Percentiles rank a stretch among this genome's conserved stretches.
Evolutionary conservation across 2,329 filamentous ascomycete species (phyloP).

Genomic region (Pestalotiopsis sp.): DNA sequence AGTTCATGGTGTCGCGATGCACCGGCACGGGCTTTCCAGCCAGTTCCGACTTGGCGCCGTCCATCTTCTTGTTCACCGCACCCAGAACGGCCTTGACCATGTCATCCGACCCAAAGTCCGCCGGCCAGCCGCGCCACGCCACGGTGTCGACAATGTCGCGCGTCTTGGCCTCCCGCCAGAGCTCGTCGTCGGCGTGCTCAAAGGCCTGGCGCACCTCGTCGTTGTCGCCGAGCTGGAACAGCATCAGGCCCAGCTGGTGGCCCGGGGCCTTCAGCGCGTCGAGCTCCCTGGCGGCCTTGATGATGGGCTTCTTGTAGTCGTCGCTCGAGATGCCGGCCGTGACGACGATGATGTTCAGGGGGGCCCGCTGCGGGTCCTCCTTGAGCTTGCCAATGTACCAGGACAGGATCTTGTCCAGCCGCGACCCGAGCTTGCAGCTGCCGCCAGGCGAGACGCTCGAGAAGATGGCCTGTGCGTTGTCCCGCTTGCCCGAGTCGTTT

Average conservation of each 20-base stretch:
- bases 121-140: constrained; percentile 50
- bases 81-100: constrained; percentile 70
- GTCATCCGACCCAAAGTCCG: constrained; percentile 57
- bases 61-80: constrained; percentile 44
- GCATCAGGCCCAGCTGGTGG: constrained; percentile 75
- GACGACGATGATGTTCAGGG: constrained; percentile 76
- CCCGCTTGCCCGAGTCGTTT: constrained; percentile 22
- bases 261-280: constrained; percentile 61
- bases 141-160: constrained; percentile 77
- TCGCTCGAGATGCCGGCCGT: constrained; percentile 71
- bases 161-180: constrained; percentile 51
- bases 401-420: constrained; percentile 15
- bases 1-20: constrained; percentile 22
- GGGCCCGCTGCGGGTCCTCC: constrained; percentile 28
- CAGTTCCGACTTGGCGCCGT: constrained; percentile 23
- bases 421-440: constrained; percentile 20
- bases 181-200: constrained; percentile 64
- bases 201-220: constrained; percentile 56
- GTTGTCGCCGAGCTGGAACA: constrained; percentile 74
- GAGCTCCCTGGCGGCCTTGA: constrained; percentile 62
- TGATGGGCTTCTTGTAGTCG: constrained; percentile 63
- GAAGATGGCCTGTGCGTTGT: constrained; percentile 30
- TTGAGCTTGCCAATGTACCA: constrained; percentile 27
- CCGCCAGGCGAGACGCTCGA: constrained; percentile 22
- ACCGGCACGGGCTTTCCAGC: constrained; percentile 20